Percentiles rank a stretch among this genome's conserved stretches.
These are phyloP conservation scores for Penicillium taxi DNA, from an alignment of 495 filamentous ascomycete genomes.

Conservation along the genomic window DNA sequence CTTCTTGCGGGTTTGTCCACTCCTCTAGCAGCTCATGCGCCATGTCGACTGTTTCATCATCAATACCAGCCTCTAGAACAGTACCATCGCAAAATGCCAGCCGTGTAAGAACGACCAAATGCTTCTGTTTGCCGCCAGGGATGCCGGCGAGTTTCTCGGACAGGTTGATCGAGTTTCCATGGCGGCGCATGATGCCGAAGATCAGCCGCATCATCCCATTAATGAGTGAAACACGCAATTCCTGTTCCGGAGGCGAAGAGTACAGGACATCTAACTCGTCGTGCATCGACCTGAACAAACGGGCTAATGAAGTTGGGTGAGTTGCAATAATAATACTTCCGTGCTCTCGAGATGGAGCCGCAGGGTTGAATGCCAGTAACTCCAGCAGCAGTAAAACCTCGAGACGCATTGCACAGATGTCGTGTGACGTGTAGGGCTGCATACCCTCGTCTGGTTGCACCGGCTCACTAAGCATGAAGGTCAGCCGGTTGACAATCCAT, in stretches of 20 bases:
- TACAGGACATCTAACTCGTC: constrained; percentile 58
- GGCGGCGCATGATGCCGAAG: constrained; percentile 47
- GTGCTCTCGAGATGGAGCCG: constrained; percentile 30
- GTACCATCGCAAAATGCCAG: constrained; percentile 59
- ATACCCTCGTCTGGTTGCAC: constrained; percentile 42
- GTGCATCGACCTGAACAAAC: constrained; percentile 55
- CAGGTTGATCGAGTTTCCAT: constrained; percentile 44
- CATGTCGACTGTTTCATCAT: constrained; percentile 57
- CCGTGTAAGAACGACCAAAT: constrained; percentile 55
- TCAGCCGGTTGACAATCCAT: constrained; percentile 52
- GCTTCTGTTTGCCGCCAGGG: constrained; percentile 55
- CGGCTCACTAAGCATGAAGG: constrained; percentile 50
- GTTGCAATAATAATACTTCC: constrained; percentile 46
- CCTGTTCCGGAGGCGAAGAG: constrained; percentile 36
- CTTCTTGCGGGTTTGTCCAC: constrained; percentile 61
- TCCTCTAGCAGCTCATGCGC: constrained; percentile 58
- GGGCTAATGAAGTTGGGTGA: constrained; percentile 48
- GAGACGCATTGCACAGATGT: constrained; percentile 50
- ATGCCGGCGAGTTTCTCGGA: constrained; percentile 49
- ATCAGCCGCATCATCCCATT: constrained; percentile 57
- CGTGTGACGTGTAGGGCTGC: constrained; percentile 36
- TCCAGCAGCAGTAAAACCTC: constrained; percentile 50
- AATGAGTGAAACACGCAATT: constrained; percentile 40
- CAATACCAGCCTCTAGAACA: constrained; percentile 56
- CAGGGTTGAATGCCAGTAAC: constrained; percentile 37